Evolutionary conservation across 1,284 basidiomycete genomes (phyloP), one percentile per base, ranked within the genome.

Genomic region (Cutaneotrichosporon dermatis): DNA sequence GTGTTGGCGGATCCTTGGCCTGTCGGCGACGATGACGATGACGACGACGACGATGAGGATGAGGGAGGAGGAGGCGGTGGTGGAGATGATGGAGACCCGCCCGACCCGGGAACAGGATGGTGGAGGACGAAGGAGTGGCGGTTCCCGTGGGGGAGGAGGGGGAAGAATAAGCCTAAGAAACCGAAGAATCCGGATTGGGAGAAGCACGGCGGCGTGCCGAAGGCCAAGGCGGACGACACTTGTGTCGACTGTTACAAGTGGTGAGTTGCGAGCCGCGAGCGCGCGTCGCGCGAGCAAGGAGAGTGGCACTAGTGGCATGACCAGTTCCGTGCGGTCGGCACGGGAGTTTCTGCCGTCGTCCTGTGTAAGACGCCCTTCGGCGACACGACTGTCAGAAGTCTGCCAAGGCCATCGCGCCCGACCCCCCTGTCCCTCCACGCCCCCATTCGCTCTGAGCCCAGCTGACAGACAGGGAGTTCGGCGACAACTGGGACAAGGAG

Each of bases 1-100:
- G 74, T 96, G 6, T 77, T 96, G 5, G 80, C 82, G 36, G 82
- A 86, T 51, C 87, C 92, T 13, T 96, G 93, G 92, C 72, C 71
- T 2, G 69, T 64, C 25, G 65, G 65, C 39, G 63, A 65, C 77
- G 55, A 82, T 82, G 76, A 74, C 15, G 69, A 78, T 35, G 78
- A 65, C 41, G 55, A 48, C 2, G 48, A 45, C 15, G 63, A 61
- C 35, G 64, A 60, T 76, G 55, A 82, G 82, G 76, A 75, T 16
- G 68, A 77, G 34, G 78, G 62, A 25, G 42, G 34, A 12, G 50
- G 16, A 11, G 46, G 12, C 39, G 59, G 11, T 11, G 56, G 52
- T 35, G 54, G 37, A 4, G 49, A 53, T 2, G 57, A 41, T 35
- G 62, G 60, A 13, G 55, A 58, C 25, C 39, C 55, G 4, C 55